phyloP scores from a whole-genome alignment of 2,329 filamentous ascomycete species.

The Apiospora malaysiana region DNA sequence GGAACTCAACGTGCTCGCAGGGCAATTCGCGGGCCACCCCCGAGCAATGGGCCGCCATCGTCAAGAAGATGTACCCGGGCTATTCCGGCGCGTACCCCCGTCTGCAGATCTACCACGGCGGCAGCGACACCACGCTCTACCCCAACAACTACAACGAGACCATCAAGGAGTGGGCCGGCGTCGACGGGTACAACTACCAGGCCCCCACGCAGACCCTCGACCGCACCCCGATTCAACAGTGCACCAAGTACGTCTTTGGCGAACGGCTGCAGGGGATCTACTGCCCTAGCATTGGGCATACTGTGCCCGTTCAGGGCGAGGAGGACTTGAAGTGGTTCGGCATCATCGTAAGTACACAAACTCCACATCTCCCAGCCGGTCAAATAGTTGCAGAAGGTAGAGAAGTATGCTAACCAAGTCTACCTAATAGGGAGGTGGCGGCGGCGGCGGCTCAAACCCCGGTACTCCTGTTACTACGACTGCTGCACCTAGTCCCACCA shows the following conservation, averaged over 20 bases:
- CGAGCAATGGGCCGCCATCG: conserved; percentile 55
- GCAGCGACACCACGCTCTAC: conserved; percentile 38
- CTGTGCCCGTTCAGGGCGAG: conserved; percentile 30
- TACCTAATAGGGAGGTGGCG: not conserved
- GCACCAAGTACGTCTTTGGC: conserved; percentile 32
- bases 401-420: not conserved
- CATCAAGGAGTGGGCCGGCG: conserved; percentile 45
- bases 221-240: conserved; percentile 27
- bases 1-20: conserved; percentile 58
- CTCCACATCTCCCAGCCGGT: too few relatives aligned
- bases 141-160: conserved; percentile 40
- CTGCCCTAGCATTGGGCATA: conserved; percentile 30
- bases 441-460: not conserved
- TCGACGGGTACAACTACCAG: conserved; percentile 41
- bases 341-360: conserved; percentile 25
- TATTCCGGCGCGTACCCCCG: conserved; percentile 39
- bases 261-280: conserved; percentile 32
- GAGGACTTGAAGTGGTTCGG: conserved; percentile 35
- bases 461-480: conserved; percentile 11
- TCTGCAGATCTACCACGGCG: conserved; percentile 43
- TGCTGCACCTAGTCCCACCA: conserved; percentile 13
- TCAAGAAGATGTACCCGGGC: conserved; percentile 45
- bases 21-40: conserved; percentile 50
- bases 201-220: conserved; percentile 25
- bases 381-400: not conserved